Conservation (phyloP, 1,284 basidiomycete species). For the Tilletia walkeri region DNA sequence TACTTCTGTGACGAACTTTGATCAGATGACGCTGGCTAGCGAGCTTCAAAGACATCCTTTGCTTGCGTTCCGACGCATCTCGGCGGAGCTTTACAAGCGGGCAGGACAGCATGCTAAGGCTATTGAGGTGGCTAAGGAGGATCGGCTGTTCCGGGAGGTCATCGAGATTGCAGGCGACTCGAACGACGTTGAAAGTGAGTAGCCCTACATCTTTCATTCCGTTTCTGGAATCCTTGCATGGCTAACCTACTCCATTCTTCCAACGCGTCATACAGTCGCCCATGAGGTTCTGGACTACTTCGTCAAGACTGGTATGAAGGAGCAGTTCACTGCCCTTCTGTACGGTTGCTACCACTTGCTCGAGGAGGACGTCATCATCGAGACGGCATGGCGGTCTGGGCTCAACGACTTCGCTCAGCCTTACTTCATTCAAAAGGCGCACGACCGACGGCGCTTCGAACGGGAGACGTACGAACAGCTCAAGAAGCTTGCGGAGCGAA, state of each 20-base stretch:
- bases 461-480: slow-evolving; percentile 40
- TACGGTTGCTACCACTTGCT: slow-evolving; percentile 90
- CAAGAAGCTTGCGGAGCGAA: slow-evolving; percentile 36
- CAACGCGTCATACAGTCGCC: slow-evolving; percentile 62
- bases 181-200: slow-evolving; percentile 63
- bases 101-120: slow-evolving; percentile 92
- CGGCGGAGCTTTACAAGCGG: slow-evolving; percentile 96
- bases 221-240: neutral
- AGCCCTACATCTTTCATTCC: neutral
- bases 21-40: slow-evolving; percentile 81
- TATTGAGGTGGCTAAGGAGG: slow-evolving; percentile 86
- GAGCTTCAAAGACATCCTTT: slow-evolving; percentile 86
- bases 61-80: slow-evolving; percentile 84
- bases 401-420: slow-evolving; percentile 96
- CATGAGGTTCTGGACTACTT: slow-evolving; percentile 83
- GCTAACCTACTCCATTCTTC: neutral
- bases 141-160: slow-evolving; percentile 93
- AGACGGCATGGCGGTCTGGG: slow-evolving; percentile 90
- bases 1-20: slow-evolving; percentile 97
- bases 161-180: slow-evolving; percentile 90
- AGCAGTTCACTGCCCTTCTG: slow-evolving; percentile 87
- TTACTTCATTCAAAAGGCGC: slow-evolving; percentile 79
- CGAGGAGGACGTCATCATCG: slow-evolving; percentile 85
- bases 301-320: slow-evolving; percentile 96
- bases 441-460: slow-evolving; percentile 55